Conservation (phyloP, 73 alveolate species). For the Loxodes magnus region DNA sequence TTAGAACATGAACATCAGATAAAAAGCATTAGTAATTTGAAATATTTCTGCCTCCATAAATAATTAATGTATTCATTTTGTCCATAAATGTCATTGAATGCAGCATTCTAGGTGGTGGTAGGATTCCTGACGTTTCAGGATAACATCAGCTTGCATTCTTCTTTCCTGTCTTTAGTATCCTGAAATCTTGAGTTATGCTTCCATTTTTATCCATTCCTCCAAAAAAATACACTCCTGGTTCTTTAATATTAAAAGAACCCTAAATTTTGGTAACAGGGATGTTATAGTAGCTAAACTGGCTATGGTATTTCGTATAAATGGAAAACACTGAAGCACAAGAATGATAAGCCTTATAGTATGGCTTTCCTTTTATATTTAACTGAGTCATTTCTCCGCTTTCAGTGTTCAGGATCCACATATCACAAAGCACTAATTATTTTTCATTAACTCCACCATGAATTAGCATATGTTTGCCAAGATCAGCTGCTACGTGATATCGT, state of each 20-base stretch:
- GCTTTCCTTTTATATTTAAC: slow-evolving; percentile 3
- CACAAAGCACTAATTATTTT: background rate
- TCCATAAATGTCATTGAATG: slow-evolving; percentile 6
- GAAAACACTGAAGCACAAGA: background rate
- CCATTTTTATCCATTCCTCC: slow-evolving; percentile 5
- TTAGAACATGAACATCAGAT: slow-evolving; percentile 7
- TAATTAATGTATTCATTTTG: background rate
- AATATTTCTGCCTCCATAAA: slow-evolving; percentile 21
- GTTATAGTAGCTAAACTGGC: background rate
- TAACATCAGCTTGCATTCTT: background rate
- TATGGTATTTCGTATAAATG: background rate
- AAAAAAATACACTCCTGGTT: slow-evolving; percentile 8
- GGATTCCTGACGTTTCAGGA: slow-evolving; percentile 7
- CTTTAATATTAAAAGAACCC: background rate
- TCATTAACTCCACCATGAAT: slow-evolving; percentile 11
- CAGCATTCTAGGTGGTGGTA: slow-evolving; percentile 11
- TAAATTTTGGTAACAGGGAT: background rate
- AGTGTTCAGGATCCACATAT: background rate
- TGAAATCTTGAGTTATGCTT: background rate
- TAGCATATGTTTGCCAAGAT: slow-evolving; percentile 6
- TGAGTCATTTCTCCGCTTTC: background rate
- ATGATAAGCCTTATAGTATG: slow-evolving; percentile 1
- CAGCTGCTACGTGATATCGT: slow-evolving; percentile 4
- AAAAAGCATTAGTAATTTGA: background rate
- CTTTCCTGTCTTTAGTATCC: background rate